These are phyloP conservation scores for Gossypium schwendimanii DNA, from an alignment of 441 rosid species.

Conservation along the genomic window DNA sequence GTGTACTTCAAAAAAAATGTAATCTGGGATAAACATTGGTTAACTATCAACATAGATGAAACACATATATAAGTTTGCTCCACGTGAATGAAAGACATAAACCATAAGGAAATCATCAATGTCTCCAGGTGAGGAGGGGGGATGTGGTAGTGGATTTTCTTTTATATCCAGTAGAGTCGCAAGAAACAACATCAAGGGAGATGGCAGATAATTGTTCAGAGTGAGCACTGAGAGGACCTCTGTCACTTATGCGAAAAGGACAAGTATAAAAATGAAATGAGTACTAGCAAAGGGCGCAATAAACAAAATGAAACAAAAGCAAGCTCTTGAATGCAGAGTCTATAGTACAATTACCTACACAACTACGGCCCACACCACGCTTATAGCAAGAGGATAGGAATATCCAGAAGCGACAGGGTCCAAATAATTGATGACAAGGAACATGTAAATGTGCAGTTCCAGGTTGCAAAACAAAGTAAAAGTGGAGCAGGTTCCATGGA, in stretches of 20 bases:
- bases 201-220: not conserved
- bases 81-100: not conserved
- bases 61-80: not conserved
- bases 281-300: not conserved
- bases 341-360: not conserved
- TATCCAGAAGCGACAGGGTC: not conserved
- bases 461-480: not conserved
- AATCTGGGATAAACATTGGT: no score
- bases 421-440: not conserved
- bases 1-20: no score
- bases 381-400: not conserved
- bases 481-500: not conserved
- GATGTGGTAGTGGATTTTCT: not conserved
- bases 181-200: not conserved
- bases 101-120: slow-evolving; percentile 5
- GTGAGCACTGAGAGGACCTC: not conserved
- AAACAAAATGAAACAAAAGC: not conserved
- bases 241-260: not conserved
- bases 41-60: not conserved
- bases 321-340: not conserved
- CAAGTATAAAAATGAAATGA: not conserved
- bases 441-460: not conserved
- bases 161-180: not conserved
- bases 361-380: not conserved
- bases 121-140: not conserved